Evolutionary conservation across 371 early-diverging fungal genomes (phyloP).

Genomic region (Mucor indicus): DNA sequence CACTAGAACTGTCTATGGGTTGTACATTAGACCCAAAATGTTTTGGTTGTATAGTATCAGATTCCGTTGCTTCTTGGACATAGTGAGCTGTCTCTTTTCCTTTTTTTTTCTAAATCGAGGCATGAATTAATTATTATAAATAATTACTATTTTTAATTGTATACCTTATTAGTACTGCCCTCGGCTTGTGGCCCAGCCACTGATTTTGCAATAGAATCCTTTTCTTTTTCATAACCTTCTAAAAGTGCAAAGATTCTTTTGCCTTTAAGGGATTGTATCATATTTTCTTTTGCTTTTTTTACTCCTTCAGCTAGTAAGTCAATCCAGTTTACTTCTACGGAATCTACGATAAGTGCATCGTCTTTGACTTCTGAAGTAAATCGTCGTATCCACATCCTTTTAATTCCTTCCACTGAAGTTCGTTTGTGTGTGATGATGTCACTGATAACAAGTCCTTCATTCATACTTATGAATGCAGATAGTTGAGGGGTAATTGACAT

Average conservation of each 20-base stretch:
- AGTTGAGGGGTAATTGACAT: slow-evolving; percentile 15
- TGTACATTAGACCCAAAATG: slow-evolving; percentile 14
- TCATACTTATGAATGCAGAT: slow-evolving; percentile 13
- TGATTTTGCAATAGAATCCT: slow-evolving; percentile 15
- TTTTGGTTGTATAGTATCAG: slow-evolving; percentile 11
- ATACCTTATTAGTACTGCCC: slow-evolving; percentile 14
- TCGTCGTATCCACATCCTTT: slow-evolving; percentile 15
- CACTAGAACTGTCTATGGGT: slow-evolving; percentile 15
- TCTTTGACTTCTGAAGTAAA: slow-evolving; percentile 15
- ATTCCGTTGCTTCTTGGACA: slow-evolving; percentile 13
- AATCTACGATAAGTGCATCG: slow-evolving; percentile 12
- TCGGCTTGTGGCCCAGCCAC: slow-evolving; percentile 11
- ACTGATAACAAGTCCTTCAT: slow-evolving; percentile 15
- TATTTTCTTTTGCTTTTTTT: slow-evolving; percentile 14
- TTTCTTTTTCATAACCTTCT: slow-evolving; percentile 14
- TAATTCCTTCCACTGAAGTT: slow-evolving; percentile 12
- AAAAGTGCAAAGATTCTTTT: slow-evolving; percentile 16
- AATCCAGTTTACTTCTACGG: slow-evolving; percentile 14
- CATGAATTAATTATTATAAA: slow-evolving; percentile 12
- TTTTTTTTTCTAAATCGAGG: slow-evolving; percentile 16
- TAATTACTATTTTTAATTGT: slow-evolving; percentile 12
- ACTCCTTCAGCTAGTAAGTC: slow-evolving; percentile 15
- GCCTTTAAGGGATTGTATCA: slow-evolving; percentile 13
- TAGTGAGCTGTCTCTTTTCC: slow-evolving; percentile 13
- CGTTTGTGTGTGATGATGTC: slow-evolving; percentile 14